Conservation (phyloP, 2,329 filamentous ascomycete species). For the Botryotinia globosa region DNA sequence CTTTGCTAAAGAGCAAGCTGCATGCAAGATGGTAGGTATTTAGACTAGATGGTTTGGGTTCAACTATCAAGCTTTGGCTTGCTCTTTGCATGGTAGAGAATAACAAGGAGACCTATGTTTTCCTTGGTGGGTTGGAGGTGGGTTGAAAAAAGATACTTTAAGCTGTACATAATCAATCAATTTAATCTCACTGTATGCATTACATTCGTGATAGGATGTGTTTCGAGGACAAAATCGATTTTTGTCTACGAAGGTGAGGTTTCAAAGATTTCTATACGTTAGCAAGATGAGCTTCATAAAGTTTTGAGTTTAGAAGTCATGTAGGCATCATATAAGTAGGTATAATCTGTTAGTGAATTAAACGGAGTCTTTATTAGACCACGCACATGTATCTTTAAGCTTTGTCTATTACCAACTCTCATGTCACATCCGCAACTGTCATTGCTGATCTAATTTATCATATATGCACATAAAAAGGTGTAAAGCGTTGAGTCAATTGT, state of each 20-base stretch:
- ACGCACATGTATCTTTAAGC: not conserved
- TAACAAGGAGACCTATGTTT: not conserved
- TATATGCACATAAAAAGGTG: not conserved
- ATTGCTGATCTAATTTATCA: fast-evolving
- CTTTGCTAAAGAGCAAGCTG: not conserved
- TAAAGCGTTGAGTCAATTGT: not conserved
- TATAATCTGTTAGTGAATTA: not conserved
- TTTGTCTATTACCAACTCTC: no score
- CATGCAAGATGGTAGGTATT: not conserved
- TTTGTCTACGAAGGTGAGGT: not conserved
- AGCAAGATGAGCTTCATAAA: not conserved
- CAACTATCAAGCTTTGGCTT: not conserved
- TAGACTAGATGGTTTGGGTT: not conserved
- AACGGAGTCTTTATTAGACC: no score
- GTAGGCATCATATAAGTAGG: not conserved
- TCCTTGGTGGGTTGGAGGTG: no score
- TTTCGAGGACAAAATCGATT: not conserved
- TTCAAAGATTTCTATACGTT: not conserved
- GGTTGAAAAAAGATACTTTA: not conserved
- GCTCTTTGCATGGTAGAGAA: not conserved
- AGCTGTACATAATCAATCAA: not conserved
- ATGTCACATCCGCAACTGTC: not conserved
- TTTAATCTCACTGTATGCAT: no score
- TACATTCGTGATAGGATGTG: not conserved
- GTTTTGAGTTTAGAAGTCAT: not conserved